Percentiles rank a stretch among this genome's conserved stretches.
Evolutionary conservation across 805 yeast genomes (phyloP).

Genomic region (Kazachstania psychrophila): DNA sequence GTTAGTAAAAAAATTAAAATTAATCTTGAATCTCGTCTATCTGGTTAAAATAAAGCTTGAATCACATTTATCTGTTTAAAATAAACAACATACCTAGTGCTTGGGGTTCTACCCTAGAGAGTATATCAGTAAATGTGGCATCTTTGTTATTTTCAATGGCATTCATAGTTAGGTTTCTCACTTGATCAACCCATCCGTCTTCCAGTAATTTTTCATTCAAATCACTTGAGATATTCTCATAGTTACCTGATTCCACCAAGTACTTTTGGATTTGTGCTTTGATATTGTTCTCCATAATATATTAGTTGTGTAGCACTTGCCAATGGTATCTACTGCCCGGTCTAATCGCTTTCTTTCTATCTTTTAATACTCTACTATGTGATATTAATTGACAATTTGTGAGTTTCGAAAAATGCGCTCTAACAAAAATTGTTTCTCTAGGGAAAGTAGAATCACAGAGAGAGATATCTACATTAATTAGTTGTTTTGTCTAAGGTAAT

Average conservation of each 20-base stretch:
- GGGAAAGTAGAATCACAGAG: too few species aligned
- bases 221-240: conserved; percentile 58
- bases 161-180: conserved; percentile 51
- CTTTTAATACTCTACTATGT: too few species aligned
- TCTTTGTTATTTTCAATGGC: conserved; percentile 33
- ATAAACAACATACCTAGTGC: conserved; percentile 49
- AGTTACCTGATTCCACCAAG: conserved; percentile 69
- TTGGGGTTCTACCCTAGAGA: conserved; percentile 46
- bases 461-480: too few species aligned
- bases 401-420: too few species aligned
- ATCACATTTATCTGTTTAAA: too few species aligned
- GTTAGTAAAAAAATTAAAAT: conserved; percentile 9
- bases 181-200: conserved; percentile 80
- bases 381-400: too few species aligned
- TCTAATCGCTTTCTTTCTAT: too few species aligned
- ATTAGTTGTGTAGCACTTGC: too few species aligned
- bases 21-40: background rate
- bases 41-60: too few species aligned
- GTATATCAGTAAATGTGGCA: conserved; percentile 43
- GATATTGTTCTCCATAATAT: conserved; percentile 23
- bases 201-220: conserved; percentile 58
- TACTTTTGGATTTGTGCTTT: conserved; percentile 60
- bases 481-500: too few species aligned
- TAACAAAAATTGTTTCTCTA: too few species aligned
- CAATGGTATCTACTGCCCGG: too few species aligned